Evolutionary conservation across 2,329 filamentous ascomycete species (phyloP).

Genomic region (Fusarium denticulatum): DNA sequence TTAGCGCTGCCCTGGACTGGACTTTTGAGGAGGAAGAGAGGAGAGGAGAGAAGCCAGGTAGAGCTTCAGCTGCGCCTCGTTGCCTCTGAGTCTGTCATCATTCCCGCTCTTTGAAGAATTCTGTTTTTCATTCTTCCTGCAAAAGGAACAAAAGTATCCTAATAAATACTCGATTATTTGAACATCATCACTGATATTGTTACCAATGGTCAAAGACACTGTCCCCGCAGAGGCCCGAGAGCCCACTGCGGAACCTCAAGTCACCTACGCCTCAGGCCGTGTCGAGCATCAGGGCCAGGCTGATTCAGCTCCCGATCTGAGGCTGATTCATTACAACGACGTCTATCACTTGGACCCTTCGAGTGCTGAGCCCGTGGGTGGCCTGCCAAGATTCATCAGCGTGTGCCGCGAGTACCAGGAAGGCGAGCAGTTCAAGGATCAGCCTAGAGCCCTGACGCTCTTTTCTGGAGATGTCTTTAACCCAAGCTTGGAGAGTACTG

Average conservation of each 20-base stretch:
- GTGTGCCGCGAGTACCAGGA: conserved; percentile 79
- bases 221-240: conserved; percentile 12
- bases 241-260: conserved; percentile 43
- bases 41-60: background rate
- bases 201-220: conserved; percentile 35
- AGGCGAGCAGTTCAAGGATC: conserved; percentile 66
- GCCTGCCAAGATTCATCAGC: conserved; percentile 82
- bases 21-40: conserved; percentile 5
- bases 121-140: background rate
- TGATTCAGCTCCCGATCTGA: conserved; percentile 68
- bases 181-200: background rate
- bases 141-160: background rate
- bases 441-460: conserved; percentile 76
- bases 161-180: background rate
- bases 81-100: conserved; percentile 31
- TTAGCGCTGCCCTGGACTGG: conserved; percentile 32
- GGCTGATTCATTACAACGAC: conserved; percentile 92
- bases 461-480: conserved; percentile 96
- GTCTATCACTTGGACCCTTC: conserved; percentile 86
- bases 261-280: conserved; percentile 41
- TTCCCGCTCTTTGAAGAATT: background rate
- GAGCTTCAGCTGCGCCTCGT: conserved; percentile 32
- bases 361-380: conserved; percentile 85
- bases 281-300: conserved; percentile 26
- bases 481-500: conserved; percentile 85